Percentiles rank a stretch among this genome's conserved stretches.
These are phyloP conservation scores for Wickerhamomyces rabaulensis DNA, from an alignment of 805 yeast genomes.

Conservation along the genomic window DNA sequence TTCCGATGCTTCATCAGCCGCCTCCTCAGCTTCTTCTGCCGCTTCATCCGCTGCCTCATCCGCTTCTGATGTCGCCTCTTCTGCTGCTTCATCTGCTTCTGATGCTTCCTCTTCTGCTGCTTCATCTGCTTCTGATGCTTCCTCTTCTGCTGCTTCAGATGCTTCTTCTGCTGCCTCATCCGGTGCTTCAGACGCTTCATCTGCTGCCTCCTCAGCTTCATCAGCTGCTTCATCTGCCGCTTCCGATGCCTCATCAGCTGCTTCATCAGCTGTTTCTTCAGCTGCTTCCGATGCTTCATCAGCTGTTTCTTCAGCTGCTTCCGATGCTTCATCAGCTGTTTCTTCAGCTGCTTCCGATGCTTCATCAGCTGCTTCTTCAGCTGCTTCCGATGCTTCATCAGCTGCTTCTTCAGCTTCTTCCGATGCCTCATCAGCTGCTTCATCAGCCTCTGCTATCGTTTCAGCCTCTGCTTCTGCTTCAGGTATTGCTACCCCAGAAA, in stretches of 20 bases:
- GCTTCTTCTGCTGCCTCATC: conserved; percentile 1
- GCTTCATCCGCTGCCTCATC: too few species aligned
- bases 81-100: too few species aligned
- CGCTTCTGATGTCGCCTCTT: too few species aligned
- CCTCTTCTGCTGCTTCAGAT: neutral
- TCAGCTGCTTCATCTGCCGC: neutral
- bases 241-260: conserved; percentile 1
- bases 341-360: neutral
- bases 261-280: conserved; percentile 1
- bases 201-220: neutral
- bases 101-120: too few species aligned
- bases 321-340: conserved; percentile 1
- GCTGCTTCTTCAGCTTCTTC: neutral
- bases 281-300: conserved; percentile 1
- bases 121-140: too few species aligned
- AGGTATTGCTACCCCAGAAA: conserved; percentile 18
- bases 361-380: conserved; percentile 1
- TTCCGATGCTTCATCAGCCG: too few species aligned
- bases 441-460: conserved; percentile 12
- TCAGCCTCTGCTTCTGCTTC: conserved; percentile 5
- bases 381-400: neutral
- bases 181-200: neutral
- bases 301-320: neutral
- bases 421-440: conserved; percentile 8
- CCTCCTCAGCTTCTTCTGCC: too few species aligned